A percentile compares a stretch with the other conserved stretches of the same genome.
Evolutionary conservation across 495 filamentous ascomycete genomes (phyloP).

Genomic region (Podospora tetraspora): DNA sequence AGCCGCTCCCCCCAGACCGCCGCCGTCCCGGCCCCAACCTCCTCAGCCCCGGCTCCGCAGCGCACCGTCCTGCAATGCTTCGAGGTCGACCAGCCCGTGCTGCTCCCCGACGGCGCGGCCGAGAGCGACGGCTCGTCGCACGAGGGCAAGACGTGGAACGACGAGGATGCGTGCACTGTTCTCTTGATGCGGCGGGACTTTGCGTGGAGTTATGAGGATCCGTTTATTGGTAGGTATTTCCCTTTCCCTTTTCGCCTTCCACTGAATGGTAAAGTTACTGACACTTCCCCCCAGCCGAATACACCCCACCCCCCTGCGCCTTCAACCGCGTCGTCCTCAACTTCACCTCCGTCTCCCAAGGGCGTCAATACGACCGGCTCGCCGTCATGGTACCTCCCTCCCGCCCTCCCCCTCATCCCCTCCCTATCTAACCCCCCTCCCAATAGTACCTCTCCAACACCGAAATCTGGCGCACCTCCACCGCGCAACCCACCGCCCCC

Average conservation of each 20-base stretch:
- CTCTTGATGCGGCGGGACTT: constrained; percentile 69
- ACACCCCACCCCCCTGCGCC: constrained; percentile 61
- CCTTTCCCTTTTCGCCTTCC: background rate
- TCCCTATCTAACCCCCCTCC: too few relatives aligned
- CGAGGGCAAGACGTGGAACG: constrained; percentile 13
- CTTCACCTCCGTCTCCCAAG: constrained; percentile 68
- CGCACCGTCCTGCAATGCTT: constrained; percentile 53
- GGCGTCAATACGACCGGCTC: constrained; percentile 75
- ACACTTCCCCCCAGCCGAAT: constrained; percentile 45
- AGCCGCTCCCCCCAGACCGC: constrained; percentile 3
- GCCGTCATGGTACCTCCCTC: constrained; percentile 50
- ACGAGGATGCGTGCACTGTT: constrained; percentile 42
- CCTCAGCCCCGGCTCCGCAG: constrained; percentile 17
- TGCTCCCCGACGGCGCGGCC: constrained; percentile 40
- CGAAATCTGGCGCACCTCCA: constrained; percentile 59
- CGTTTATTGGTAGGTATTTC: constrained; percentile 67
- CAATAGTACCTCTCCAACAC: background rate
- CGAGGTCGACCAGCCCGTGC: constrained; percentile 63
- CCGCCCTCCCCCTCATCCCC: too few relatives aligned
- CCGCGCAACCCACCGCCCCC: constrained; percentile 67
- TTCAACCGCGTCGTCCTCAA: constrained; percentile 82
- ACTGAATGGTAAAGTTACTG: background rate
- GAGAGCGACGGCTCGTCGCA: constrained; percentile 32
- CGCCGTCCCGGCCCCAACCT: constrained; percentile 6
- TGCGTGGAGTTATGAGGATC: constrained; percentile 69